Evolutionary conservation across 495 filamentous ascomycete species (phyloP), one percentile per base, ranked within the genome.

Genomic region (Durotheca rogersii): DNA sequence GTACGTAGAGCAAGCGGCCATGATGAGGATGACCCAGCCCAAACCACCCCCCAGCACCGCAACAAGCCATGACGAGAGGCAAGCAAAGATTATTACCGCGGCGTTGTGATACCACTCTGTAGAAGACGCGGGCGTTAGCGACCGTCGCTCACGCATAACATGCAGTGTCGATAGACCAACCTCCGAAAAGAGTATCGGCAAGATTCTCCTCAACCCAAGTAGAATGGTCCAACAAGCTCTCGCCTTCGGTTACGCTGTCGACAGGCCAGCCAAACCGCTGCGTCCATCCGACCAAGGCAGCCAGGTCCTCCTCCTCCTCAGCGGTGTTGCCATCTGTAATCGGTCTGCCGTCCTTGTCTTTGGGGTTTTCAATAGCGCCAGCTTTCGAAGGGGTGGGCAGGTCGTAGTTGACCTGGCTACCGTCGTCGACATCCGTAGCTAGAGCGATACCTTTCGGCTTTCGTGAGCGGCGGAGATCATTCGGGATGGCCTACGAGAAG

Each of bases 41-140:
- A 99, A 74, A 21, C 93, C 93, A 50, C 92, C 92, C 38, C 93
- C 94, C 7, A 97, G 72, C 6, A 90, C 73, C 9, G 91, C 93
- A 31, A 96, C 71, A 3, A 95, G 69, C 91, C 92, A 99, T 1
- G 92, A 96, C 17, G 81, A 73, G 17, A 99, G 74, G 60, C 90
- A 96, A 17, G 93, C 90, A 60, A 99, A 96, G 33, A 89, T 75
- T 55, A 99, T 96, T 45, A 97, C 75, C 18, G 72, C 93, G 11
- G 90, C 84, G 67, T 99, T 97, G 66, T 97, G 90, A 67, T 96
- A 97, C 93, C 93, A 99, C 61, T 96, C 92, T 89, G 51, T n/a
- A 14, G 7, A 20, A 16, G n/a, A 15, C n/a, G 12, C 36, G 58
- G 52, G 62, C 40, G 51, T 61, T 46, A 42, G 49, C 21, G 29